Conservation (phyloP, 2,329 filamentous ascomycete genomes). For the Cercospora nicotianae region DNA sequence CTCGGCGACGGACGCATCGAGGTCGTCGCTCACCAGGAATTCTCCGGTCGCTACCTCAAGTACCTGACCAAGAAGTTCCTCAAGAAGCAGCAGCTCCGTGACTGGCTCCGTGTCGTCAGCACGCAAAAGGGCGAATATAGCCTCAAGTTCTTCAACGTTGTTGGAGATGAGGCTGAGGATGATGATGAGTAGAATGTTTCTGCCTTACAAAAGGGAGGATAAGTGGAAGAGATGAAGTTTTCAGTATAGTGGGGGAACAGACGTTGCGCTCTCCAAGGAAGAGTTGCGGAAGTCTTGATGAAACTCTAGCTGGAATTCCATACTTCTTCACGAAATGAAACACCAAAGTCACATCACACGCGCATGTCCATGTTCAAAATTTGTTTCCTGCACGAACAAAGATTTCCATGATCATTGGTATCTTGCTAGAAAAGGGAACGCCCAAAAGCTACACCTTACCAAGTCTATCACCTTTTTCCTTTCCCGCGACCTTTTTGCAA, state of each 20-base stretch:
- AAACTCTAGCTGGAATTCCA: constrained; percentile 1
- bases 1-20: constrained; percentile 96
- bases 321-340: not conserved
- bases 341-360: not conserved
- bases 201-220: not conserved
- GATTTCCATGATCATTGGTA: constrained; percentile 6
- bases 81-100: constrained; percentile 99
- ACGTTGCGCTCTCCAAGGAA: not conserved
- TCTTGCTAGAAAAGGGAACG: not conserved
- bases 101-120: constrained; percentile 98
- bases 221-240: not conserved
- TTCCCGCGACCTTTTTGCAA: constrained; percentile 25
- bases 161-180: constrained; percentile 95
- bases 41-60: constrained; percentile 99
- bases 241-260: not conserved
- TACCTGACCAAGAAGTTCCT: constrained; percentile 99
- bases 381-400: not conserved
- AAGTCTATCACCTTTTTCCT: constrained; percentile 9
- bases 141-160: constrained; percentile 99
- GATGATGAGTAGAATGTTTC: constrained; percentile 80
- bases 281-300: not conserved
- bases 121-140: constrained; percentile 98
- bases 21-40: constrained; percentile 94
- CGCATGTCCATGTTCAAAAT: not conserved
- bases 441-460: not conserved